A percentile compares a stretch with the other conserved stretches of the same genome.
phyloP scores from a whole-genome alignment of 768 basidiomycete species.

The Suillus alpinus region DNA sequence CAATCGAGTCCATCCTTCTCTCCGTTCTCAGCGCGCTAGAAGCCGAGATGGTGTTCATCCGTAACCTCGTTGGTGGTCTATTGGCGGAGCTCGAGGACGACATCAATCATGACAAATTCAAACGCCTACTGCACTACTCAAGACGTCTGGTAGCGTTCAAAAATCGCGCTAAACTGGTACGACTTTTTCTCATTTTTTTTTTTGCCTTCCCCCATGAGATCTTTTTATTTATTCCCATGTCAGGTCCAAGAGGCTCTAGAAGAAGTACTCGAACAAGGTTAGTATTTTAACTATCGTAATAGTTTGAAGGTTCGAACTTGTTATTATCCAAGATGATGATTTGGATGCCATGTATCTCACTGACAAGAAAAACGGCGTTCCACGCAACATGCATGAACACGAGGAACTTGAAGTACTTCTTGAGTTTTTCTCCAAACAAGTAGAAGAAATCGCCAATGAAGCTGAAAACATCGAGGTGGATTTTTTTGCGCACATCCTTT shows the following conservation, averaged over 20 bases:
- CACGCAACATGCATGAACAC: slow-evolving; percentile 75
- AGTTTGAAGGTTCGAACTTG: not conserved
- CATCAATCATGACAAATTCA: slow-evolving; percentile 94
- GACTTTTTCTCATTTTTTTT: slow-evolving; percentile 11
- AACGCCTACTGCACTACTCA: slow-evolving; percentile 88
- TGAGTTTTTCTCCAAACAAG: slow-evolving; percentile 95
- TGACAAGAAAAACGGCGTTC: slow-evolving; percentile 65
- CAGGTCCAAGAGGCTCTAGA: slow-evolving; percentile 89
- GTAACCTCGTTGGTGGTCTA: slow-evolving; percentile 85
- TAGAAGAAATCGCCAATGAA: slow-evolving; percentile 94
- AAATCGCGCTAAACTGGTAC: slow-evolving; percentile 82
- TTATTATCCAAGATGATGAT: slow-evolving; percentile 73
- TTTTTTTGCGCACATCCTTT: slow-evolving; percentile 1
- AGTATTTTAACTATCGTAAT: slow-evolving; percentile 7
- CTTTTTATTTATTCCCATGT: slow-evolving; percentile 4
- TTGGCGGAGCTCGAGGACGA: slow-evolving; percentile 93
- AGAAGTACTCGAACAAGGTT: slow-evolving; percentile 89
- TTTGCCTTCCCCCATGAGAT: not conserved
- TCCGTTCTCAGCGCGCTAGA: slow-evolving; percentile 92
- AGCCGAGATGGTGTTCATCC: slow-evolving; percentile 93
- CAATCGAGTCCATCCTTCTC: slow-evolving; percentile 88
- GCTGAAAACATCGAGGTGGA: slow-evolving; percentile 80
- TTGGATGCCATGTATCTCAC: slow-evolving; percentile 93
- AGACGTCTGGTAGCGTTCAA: slow-evolving; percentile 85
- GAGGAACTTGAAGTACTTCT: slow-evolving; percentile 90